Evolutionary conservation across 345 rosid genomes (phyloP).

Genomic region (Acer saccharum): DNA sequence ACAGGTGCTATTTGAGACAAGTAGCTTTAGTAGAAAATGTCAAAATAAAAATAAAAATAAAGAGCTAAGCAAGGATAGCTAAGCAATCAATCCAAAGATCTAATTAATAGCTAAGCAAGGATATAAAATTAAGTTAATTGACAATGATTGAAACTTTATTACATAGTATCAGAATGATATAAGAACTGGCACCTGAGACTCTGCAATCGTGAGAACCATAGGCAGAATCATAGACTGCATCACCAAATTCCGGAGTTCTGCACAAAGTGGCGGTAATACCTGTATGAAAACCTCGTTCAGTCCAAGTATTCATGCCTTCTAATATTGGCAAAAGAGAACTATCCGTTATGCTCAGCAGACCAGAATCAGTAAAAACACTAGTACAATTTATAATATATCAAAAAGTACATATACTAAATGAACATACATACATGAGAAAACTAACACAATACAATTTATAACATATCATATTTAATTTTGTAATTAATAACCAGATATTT

Average conservation of each 20-base stretch:
- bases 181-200: conserved; percentile 73
- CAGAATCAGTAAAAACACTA: neutral
- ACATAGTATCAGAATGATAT: conserved; percentile 17
- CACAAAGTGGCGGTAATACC: conserved; percentile 99
- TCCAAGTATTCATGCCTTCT: conserved; percentile 5
- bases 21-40: neutral
- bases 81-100: neutral
- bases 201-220: conserved; percentile 94
- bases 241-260: conserved; percentile 95
- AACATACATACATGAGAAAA: neutral
- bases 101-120: conserved; percentile 8
- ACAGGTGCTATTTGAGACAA: neutral
- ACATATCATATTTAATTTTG: neutral
- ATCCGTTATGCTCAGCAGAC: conserved; percentile 2
- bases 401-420: neutral
- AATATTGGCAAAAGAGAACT: neutral
- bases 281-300: conserved; percentile 37
- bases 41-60: neutral
- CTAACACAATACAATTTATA: neutral
- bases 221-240: conserved; percentile 97
- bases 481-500: neutral
- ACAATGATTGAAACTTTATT: conserved; percentile 9
- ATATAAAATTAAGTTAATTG: neutral
- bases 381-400: neutral
- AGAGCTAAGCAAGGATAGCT: conserved; percentile 2